Conservation (phyloP, 805 yeast genomes). For the Lipomyces yamanashiensis region DNA sequence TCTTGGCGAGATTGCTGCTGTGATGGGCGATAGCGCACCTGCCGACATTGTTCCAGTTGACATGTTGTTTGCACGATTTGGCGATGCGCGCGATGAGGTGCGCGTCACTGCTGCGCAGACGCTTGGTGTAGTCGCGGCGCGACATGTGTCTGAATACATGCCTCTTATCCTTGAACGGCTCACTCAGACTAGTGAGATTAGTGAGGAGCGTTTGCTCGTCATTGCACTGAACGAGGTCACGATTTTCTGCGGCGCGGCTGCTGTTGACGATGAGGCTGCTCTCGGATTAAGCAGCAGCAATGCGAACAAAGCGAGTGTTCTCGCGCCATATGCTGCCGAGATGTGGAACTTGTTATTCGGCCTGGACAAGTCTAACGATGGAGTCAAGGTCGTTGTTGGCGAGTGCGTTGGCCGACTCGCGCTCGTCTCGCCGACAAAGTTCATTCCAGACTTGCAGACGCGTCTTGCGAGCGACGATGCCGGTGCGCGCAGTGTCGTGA, state of each 20-base stretch:
- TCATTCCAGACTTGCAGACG: conserved; percentile 43
- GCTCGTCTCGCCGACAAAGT: conserved; percentile 43
- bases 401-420: conserved; percentile 35
- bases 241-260: not conserved
- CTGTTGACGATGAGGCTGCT: not conserved
- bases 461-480: conserved; percentile 39
- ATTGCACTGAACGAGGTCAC: conserved; percentile 44
- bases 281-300: conserved; percentile 5
- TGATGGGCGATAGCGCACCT: conserved; percentile 4
- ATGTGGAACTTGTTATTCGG: conserved; percentile 38
- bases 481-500: conserved; percentile 39
- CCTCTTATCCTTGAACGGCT: conserved; percentile 47
- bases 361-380: conserved; percentile 25
- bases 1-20: conserved; percentile 29
- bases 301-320: not conserved
- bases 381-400: conserved; percentile 21
- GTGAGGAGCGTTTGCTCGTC: conserved; percentile 39
- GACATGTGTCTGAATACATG: conserved; percentile 49
- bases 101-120: conserved; percentile 58
- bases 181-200: conserved; percentile 24
- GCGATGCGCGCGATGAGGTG: conserved; percentile 45
- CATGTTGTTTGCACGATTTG: conserved; percentile 47
- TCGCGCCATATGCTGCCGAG: conserved; percentile 32
- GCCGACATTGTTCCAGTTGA: conserved; percentile 33
- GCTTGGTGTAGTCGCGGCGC: conserved; percentile 55